Evolutionary conservation across 768 basidiomycete species (phyloP).

Genomic region (Naematelia aurantialba): DNA sequence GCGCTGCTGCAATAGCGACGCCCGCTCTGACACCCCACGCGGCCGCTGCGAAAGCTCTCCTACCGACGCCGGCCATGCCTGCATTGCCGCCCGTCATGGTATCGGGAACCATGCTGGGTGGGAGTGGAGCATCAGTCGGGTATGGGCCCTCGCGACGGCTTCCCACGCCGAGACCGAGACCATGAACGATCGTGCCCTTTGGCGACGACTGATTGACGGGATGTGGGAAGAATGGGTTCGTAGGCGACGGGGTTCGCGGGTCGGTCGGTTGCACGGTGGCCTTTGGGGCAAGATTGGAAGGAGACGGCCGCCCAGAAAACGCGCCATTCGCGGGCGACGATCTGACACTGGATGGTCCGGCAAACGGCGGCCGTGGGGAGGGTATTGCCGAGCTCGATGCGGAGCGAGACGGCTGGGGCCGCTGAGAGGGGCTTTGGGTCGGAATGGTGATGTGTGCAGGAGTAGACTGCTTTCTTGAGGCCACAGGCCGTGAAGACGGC

Average conservation of each 20-base stretch:
- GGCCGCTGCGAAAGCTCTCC: conserved; percentile 74
- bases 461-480: neutral
- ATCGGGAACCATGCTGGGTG: conserved; percentile 29
- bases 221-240: conserved; percentile 23
- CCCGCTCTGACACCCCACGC: conserved; percentile 53
- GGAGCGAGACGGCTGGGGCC: conserved; percentile 9
- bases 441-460: conserved; percentile 28
- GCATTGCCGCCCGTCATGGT: conserved; percentile 42
- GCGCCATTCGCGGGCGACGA: conserved; percentile 16
- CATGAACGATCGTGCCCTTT: conserved; percentile 15
- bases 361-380: conserved; percentile 22
- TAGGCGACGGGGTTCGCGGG: conserved; percentile 12
- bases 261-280: conserved; percentile 9
- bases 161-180: conserved; percentile 33
- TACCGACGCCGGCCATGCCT: conserved; percentile 82
- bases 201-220: neutral
- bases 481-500: conserved; percentile 18
- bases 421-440: neutral
- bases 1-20: conserved; percentile 26
- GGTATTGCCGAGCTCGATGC: conserved; percentile 11
- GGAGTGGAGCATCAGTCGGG: conserved; percentile 22
- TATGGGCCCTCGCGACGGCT: conserved; percentile 23
- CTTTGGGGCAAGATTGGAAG: conserved; percentile 19
- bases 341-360: conserved; percentile 23
- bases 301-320: conserved; percentile 25